phyloP scores from a whole-genome alignment of 495 filamentous ascomycete genomes.

The Margaritispora aquatica region DNA sequence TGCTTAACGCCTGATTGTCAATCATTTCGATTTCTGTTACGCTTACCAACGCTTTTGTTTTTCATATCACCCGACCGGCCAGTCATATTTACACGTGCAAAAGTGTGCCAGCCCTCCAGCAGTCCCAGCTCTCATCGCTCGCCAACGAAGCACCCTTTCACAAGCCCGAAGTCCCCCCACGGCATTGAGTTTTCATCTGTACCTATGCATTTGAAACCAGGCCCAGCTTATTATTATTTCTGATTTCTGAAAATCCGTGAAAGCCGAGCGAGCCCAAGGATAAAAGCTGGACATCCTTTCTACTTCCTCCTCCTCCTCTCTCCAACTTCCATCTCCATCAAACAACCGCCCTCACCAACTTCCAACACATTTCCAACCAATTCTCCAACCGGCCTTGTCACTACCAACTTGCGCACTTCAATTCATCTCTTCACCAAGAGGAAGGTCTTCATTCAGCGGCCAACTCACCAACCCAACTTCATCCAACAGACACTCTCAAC shows the following conservation, averaged over 20 bases:
- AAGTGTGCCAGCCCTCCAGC: too few species aligned
- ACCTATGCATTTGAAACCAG: not conserved
- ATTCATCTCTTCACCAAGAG: not conserved
- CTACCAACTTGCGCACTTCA: not conserved
- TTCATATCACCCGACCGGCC: constrained; percentile 12
- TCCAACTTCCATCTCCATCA: not conserved
- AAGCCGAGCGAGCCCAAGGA: not conserved
- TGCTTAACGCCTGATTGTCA: constrained; percentile 1
- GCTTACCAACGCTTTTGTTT: constrained; percentile 12
- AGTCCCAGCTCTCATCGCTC: constrained; percentile 4
- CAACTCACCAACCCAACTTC: not conserved
- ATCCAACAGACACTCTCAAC: not conserved
- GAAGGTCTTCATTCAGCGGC: not conserved
- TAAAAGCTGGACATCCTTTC: constrained; percentile 1
- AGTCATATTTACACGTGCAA: constrained; percentile 15
- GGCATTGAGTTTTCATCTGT: not conserved
- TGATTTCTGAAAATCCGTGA: not conserved
- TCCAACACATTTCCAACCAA: not conserved
- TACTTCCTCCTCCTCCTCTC: not conserved
- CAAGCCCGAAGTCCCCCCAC: constrained; percentile 12
- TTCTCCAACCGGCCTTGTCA: constrained; percentile 1
- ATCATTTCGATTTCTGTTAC: constrained; percentile 9
- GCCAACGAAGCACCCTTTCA: constrained; percentile 1
- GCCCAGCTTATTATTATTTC: not conserved
- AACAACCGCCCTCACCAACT: not conserved